phyloP scores from a whole-genome alignment of 352 stramenopile species.

The Thalassiosira sp. region DNA sequence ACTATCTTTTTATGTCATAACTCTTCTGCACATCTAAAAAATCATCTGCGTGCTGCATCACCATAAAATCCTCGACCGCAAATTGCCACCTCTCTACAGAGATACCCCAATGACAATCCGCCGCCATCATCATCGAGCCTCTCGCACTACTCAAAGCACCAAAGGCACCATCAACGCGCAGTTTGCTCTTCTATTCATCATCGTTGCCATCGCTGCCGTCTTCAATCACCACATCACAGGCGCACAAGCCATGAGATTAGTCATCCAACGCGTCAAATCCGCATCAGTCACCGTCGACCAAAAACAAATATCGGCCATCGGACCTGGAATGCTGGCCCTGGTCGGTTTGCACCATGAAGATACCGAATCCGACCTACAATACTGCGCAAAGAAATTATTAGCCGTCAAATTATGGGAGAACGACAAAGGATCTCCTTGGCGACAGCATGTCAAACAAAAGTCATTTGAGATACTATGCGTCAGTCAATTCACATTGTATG shows the following conservation, averaged over 20 bases:
- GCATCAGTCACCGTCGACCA: constrained; percentile 78
- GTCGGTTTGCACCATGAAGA: constrained; percentile 79
- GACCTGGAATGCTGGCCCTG: constrained; percentile 70
- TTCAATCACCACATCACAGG: background rate
- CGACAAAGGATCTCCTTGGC: constrained; percentile 62
- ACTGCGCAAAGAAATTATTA: constrained; percentile 73
- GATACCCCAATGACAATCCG: background rate
- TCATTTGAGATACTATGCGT: constrained; percentile 76
- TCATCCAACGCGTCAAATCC: constrained; percentile 82
- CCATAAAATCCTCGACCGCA: no score
- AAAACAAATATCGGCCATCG: constrained; percentile 73
- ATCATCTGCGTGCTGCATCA: no score
- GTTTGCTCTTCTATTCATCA: background rate
- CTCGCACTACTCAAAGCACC: background rate
- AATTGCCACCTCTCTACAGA: no score
- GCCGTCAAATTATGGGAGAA: constrained; percentile 81
- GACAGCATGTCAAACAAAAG: constrained; percentile 75
- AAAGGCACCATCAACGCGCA: background rate
- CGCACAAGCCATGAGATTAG: constrained; percentile 64
- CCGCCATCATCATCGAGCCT: background rate
- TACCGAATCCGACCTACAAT: constrained; percentile 70
- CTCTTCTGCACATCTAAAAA: no score
- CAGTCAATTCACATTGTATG: constrained; percentile 84
- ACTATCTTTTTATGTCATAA: no score
- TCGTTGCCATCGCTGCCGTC: constrained; percentile 4